Evolutionary conservation across 148 eudicot genomes (phyloP).

Genomic region (Camellia japonica): DNA sequence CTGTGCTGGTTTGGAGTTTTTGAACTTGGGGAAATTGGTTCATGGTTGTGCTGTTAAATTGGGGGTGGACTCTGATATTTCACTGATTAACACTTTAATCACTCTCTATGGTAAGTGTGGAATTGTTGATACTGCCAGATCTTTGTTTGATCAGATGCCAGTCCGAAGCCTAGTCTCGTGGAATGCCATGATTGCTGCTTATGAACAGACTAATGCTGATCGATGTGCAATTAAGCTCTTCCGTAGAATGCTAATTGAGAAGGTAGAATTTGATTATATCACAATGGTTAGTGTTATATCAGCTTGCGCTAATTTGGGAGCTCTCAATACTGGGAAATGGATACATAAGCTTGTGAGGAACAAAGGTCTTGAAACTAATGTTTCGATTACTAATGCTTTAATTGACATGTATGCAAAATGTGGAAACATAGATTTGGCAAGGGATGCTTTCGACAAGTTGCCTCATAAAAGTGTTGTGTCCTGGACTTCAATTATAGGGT

Average conservation of each 20-base stretch:
- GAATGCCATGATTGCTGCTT: conserved; percentile 33
- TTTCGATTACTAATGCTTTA: conserved; percentile 24
- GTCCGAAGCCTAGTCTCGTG: conserved; percentile 30
- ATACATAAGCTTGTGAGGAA: conserved; percentile 23
- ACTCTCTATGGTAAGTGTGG: conserved; percentile 24
- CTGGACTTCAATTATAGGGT: conserved; percentile 28
- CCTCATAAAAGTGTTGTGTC: conserved; percentile 25
- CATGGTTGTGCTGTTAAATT: conserved; percentile 17
- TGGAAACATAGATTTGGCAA: conserved; percentile 23
- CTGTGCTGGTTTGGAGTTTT: conserved; percentile 21
- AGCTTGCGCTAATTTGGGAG: conserved; percentile 24
- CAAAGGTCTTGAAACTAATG: conserved; percentile 28
- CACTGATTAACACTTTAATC: conserved; percentile 13
- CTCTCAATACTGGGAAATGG: conserved; percentile 25
- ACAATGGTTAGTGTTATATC: conserved; percentile 29
- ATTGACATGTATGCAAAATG: conserved; percentile 29
- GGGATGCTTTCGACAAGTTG: conserved; percentile 18
- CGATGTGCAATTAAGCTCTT: conserved; percentile 20
- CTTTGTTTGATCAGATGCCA: conserved; percentile 23
- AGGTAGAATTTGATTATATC: conserved; percentile 18
- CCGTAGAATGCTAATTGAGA: conserved; percentile 15
- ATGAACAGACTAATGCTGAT: conserved; percentile 22
- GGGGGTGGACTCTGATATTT: conserved; percentile 9
- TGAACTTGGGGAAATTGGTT: conserved; percentile 18
- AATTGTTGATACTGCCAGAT: conserved; percentile 11